Base-by-base conservation (phyloP, 2,329 filamentous ascomycete species). In the Fusarium papillatum region DNA sequence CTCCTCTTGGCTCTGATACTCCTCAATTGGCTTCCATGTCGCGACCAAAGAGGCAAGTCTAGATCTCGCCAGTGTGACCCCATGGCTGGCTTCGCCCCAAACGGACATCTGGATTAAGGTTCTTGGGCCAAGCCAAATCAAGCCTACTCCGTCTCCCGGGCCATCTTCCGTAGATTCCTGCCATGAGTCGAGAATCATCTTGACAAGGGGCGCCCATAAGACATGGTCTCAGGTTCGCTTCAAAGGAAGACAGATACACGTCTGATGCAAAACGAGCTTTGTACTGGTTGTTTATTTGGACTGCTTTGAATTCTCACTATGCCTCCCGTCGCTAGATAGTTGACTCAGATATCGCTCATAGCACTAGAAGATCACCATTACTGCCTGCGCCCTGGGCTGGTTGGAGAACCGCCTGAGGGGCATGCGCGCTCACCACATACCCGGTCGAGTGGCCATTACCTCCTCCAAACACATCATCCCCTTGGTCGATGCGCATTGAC, bases 341-440 rank as follows among this genome's bases (percentile, higher is more conserved):
- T 64, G 71, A 72, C 70, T 70, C 41, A 64, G 38, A 46, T 68
- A 73, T 66, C 69, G 62, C 69, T 80, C 86, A 94, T 80, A 94
- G 85, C 82, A 93, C 87, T 80, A 96, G 85, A 83, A 96, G 85
- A 85, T 96, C 94, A 10, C 93, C 93, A 76, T 94, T 95, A 75
- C 88, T 90, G 13, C 89, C 90, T 29, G 88, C 88, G 59, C 91
- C 92, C 76, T 90, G 89, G 29, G 91, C 89, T 16, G 93, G 93
- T 82, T 94, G 93, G 81, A 95, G 93, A 43, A 93, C 90, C 73
- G 94, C 92, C 83, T 97, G 91, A 53, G 93, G 93, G 70, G 93
- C 92, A 79, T 95, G 95, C 80, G 96, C 95, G 82, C 93, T 97
- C 60, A 97, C 95, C 63, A 97, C 93, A 80, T 93, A 93, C 64